Evolutionary conservation across 129 eudicot species (phyloP).

Genomic region (Escallonia rubra): DNA sequence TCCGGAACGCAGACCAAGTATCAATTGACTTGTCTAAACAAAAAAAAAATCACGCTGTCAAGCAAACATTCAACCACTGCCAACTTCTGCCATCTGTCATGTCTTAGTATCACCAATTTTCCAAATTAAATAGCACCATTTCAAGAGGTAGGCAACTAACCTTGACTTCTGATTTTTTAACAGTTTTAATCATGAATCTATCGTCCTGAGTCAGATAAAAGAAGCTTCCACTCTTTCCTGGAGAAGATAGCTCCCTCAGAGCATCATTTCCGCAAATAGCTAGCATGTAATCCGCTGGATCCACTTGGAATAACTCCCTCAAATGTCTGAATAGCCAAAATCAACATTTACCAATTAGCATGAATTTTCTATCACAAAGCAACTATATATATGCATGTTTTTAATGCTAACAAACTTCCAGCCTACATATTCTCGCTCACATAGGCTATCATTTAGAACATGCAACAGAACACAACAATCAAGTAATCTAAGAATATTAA

Average conservation of each 20-base stretch:
- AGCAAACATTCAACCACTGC: not conserved
- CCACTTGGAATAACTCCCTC: conserved; percentile 86
- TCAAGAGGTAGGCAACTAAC: conserved; percentile 42
- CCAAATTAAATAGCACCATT: conserved; percentile 13
- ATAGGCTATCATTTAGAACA: too few species aligned
- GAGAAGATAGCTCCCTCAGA: conserved; percentile 91
- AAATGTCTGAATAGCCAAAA: conserved; percentile 47
- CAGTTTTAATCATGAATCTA: conserved; percentile 94
- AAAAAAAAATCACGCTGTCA: not conserved
- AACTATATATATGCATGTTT: not conserved
- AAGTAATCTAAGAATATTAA: not conserved
- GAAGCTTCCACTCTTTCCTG: conserved; percentile 97
- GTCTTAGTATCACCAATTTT: not conserved
- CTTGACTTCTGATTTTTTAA: conserved; percentile 98
- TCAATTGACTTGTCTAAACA: not conserved
- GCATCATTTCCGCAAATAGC: conserved; percentile 97
- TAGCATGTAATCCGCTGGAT: conserved; percentile 97
- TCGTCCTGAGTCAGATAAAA: conserved; percentile 96
- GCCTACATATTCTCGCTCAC: too few species aligned
- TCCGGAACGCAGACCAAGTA: not conserved
- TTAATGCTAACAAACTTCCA: too few species aligned
- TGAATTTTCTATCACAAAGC: not conserved
- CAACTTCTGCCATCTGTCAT: not conserved
- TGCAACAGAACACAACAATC: too few species aligned
- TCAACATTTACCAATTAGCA: not conserved